Percentiles rank a stretch among this genome's conserved stretches.
Conservation (phyloP, 2,329 filamentous ascomycete species). For the Monosporascus ibericus region DNA sequence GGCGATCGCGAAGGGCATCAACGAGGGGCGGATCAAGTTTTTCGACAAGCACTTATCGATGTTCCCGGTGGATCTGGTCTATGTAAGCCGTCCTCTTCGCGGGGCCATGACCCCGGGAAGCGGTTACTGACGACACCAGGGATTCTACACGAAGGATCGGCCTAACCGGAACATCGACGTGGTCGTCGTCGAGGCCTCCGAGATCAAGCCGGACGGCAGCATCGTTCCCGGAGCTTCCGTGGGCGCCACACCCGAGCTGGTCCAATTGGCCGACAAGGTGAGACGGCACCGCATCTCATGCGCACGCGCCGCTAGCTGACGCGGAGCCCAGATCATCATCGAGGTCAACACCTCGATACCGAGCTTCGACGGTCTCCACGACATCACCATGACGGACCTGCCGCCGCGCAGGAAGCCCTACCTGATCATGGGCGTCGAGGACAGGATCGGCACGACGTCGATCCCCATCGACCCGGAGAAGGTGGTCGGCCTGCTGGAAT, state of each 20-base stretch:
- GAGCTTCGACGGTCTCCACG: constrained; percentile 81
- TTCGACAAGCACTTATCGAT: constrained; percentile 92
- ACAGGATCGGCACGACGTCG: constrained; percentile 76
- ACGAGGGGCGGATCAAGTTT: constrained; percentile 81
- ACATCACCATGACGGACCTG: constrained; percentile 83
- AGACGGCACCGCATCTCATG: neutral
- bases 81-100: constrained; percentile 39
- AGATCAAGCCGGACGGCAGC: constrained; percentile 82
- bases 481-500: constrained; percentile 79
- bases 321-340: constrained; percentile 60
- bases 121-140: constrained; percentile 34
- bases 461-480: constrained; percentile 81
- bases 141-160: constrained; percentile 78
- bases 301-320: neutral
- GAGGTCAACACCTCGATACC: constrained; percentile 86
- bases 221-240: constrained; percentile 84
- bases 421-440: constrained; percentile 77
- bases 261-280: constrained; percentile 85
- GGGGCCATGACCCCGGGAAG: constrained; percentile 4
- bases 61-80: constrained; percentile 84
- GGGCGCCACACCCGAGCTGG: constrained; percentile 75
- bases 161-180: constrained; percentile 71
- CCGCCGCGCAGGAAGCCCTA: constrained; percentile 79
- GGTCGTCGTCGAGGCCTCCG: constrained; percentile 77
- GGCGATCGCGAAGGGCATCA: constrained; percentile 84